Evolutionary conservation across 768 basidiomycete genomes (phyloP).

Genomic region (Leucocoprinus sp.): DNA sequence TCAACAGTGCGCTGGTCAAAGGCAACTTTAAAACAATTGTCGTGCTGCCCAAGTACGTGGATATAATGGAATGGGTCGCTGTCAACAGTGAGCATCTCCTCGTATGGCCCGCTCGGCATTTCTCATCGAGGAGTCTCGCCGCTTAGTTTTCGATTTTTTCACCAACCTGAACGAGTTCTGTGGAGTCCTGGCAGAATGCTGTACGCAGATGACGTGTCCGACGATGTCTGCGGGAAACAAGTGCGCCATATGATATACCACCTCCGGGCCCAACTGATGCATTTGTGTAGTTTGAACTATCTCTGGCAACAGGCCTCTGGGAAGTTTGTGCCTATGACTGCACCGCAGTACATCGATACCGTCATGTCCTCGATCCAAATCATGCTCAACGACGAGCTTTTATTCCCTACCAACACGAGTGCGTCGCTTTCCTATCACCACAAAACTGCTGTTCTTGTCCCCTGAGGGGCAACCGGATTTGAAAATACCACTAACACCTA

Average conservation of each 20-base stretch:
- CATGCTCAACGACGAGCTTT: conserved; percentile 83
- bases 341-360: conserved; percentile 96
- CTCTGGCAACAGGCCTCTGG: conserved; percentile 92
- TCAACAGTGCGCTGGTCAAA: conserved; percentile 91
- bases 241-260: conserved; percentile 41
- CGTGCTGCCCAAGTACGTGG: conserved; percentile 89
- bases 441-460: too few relatives aligned
- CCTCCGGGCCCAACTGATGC: not conserved
- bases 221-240: conserved; percentile 84
- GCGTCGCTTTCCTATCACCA: too few relatives aligned
- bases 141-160: conserved; percentile 91
- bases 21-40: conserved; percentile 99
- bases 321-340: conserved; percentile 84
- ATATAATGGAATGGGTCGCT: conserved; percentile 96
- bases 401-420: conserved; percentile 95
- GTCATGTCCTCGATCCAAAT: conserved; percentile 99
- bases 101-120: not conserved
- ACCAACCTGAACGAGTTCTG: conserved; percentile 97
- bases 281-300: conserved; percentile 71
- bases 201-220: conserved; percentile 83
- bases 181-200: conserved; percentile 87
- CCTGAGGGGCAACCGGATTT: too few relatives aligned
- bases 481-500: conserved; percentile 13
- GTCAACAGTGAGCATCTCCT: conserved; percentile 67
- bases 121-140: not conserved